Evolutionary conservation across 331 rosid genomes (phyloP).

Genomic region (Quercus lobata): DNA sequence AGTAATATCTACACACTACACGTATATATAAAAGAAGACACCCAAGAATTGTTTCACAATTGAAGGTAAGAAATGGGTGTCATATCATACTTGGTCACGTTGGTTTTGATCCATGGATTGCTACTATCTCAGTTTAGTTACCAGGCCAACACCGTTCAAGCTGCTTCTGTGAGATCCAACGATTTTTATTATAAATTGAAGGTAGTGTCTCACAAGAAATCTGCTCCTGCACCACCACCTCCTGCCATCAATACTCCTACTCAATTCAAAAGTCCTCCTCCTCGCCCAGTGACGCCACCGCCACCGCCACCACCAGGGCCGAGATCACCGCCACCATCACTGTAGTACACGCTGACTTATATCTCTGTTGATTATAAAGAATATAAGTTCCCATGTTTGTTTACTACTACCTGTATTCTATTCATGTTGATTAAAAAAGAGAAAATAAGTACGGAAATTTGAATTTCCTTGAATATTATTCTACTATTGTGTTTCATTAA

Average conservation of each 20-base stretch:
- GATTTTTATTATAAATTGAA: background rate
- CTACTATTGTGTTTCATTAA: too few species aligned
- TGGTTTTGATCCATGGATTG: constrained; percentile 1
- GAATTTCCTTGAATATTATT: too few species aligned
- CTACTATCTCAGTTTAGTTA: background rate
- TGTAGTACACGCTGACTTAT: too few species aligned
- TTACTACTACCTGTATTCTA: too few species aligned
- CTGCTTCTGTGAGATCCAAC: background rate
- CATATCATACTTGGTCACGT: background rate
- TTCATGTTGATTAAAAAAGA: too few species aligned
- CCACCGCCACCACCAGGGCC: background rate
- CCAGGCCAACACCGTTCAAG: background rate
- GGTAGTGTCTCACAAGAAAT: background rate
- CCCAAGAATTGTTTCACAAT: background rate
- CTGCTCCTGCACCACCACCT: constrained; percentile 3
- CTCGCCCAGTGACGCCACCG: background rate
- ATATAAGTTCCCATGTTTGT: too few species aligned
- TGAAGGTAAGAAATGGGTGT: background rate
- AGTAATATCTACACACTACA: too few species aligned
- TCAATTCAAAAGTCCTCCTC: background rate
- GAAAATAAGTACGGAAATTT: too few species aligned
- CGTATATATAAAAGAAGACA: background rate
- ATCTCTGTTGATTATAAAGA: too few species aligned
- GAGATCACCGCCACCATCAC: too few species aligned
- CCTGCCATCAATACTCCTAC: background rate